Percentiles rank a stretch among this genome's conserved stretches.
These are phyloP conservation scores for Microthyrium microscopicum DNA, from an alignment of 2,329 filamentous ascomycete genomes.

Conservation along the genomic window DNA sequence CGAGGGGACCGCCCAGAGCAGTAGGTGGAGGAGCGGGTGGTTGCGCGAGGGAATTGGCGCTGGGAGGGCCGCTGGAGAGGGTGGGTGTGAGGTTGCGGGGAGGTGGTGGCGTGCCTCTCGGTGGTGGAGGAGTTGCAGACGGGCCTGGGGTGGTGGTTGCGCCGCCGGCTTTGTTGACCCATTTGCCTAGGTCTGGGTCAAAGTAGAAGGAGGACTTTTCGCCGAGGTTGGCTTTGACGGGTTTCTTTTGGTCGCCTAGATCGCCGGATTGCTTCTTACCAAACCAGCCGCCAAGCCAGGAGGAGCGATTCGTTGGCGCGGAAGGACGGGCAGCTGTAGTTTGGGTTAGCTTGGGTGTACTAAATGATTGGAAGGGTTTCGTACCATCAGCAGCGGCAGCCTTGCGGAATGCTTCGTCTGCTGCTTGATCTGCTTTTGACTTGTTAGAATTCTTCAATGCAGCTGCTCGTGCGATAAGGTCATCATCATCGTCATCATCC, in stretches of 20 bases:
- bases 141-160: conserved; percentile 40
- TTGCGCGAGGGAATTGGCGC: conserved; percentile 17
- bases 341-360: neutral
- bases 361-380: conserved; percentile 9
- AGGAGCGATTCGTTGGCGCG: conserved; percentile 23
- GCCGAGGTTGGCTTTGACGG: conserved; percentile 85
- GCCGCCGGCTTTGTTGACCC: conserved; percentile 89
- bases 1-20: neutral
- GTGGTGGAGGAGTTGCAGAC: conserved; percentile 60
- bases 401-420: conserved; percentile 70
- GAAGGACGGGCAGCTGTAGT: conserved; percentile 40
- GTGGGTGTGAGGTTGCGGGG: conserved; percentile 2
- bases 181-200: conserved; percentile 89
- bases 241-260: conserved; percentile 35
- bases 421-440: conserved; percentile 46
- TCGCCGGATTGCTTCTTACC: conserved; percentile 49
- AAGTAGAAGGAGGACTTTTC: conserved; percentile 89
- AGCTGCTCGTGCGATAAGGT: conserved; percentile 38
- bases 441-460: conserved; percentile 40
- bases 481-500: conserved; percentile 66
- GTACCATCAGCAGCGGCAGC: conserved; percentile 55
- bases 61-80: conserved; percentile 29
- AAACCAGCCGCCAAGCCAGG: conserved; percentile 73
- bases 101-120: conserved; percentile 37
- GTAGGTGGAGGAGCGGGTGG: neutral